Evolutionary conservation across 2,329 filamentous ascomycete species (phyloP), one percentile per base, ranked within the genome.

Genomic region (Ascochyta koolunga): DNA sequence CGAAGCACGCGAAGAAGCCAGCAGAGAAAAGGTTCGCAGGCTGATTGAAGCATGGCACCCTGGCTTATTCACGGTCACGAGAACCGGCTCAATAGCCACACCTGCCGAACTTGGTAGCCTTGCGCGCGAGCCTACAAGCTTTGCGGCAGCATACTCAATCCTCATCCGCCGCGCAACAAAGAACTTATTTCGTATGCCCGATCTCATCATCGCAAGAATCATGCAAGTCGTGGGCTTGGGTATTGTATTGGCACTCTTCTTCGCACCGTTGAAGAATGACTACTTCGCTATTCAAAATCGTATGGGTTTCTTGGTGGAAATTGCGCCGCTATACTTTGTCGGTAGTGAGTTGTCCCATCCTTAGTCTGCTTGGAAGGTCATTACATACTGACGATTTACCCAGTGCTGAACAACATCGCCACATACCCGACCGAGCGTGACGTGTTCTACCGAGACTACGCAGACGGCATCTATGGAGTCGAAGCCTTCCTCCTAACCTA

Each of bases 361-460:
- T 25, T 33, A 9, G 35, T 37, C 18, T 16, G 2, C 5, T 37
- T 21, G 27, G 27, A 29, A 11, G 22, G 19, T 7, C 15, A 19
- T 24, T 10, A 25, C 15, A 16, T 39, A 13, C 7, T 3, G n/a
- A 15, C 5, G 15, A 18, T 9, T n/a, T 18, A 37, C 18, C 13
- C 22, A 64, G 67, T 92, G 88, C 80, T 92, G 11, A 88, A 92
- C 70, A 91, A 91, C 65, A 86, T 91, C 4, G 87, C 88, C 3
- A 81, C 90, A 7, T 91, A 91, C 66, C 89, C 89, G 0, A 78
- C 78, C 35, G 89, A 91, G 67, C 81, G 88, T 4, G 88, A 90
- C 51, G 88, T 91, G 0, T 92, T 91, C 70, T 90, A 91, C 67
- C 83, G 87, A 60, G 89, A 93, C 74, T 83, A 89, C 62, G 87